Base-by-base conservation (phyloP, 2,329 filamentous ascomycete genomes). In the Claviceps digitariae region DNA sequence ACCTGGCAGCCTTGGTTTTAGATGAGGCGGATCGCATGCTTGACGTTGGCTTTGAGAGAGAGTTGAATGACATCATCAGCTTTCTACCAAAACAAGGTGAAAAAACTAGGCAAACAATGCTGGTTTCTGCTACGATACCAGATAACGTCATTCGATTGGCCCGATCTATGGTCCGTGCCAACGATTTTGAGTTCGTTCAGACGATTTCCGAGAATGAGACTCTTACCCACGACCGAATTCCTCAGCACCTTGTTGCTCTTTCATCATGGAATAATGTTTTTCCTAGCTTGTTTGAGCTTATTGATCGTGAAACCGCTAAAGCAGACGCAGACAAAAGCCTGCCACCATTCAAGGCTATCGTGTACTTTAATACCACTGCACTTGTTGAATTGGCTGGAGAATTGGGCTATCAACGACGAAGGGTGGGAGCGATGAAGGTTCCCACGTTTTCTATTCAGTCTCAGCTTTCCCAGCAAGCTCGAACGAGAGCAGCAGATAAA, bases 21-120 rank as follows among this genome's bases (percentile, higher is more conserved):
- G 93, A 98, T 62, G 93, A 98, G 76, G 93, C 93, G 62, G 93
- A 98, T 71, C 87, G 93, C 62, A 96, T 98, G 87, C 79, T 98
- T 66, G 93, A 98, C 73, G 93, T 95, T 75, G 93, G 87, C 2
- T 91, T 91, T 62, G 74, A 83, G 54, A 73, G 74, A 38, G 83
- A 83, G 53, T 76, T 91, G 50, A 69, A 74, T 50, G 67, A 78
- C 1, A 87, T 91, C 53, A 70, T 81, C 53, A 55, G 64, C 0
- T 63, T 70, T 45, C 76, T 96, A 10, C 91, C 91, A 3, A 70
- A 77, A 48, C 76, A 78, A 7, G 61, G 66, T 0, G 68, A 82
- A 51, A 79, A 84, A 56, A 76, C 85, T 52, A 83, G 91, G 50
- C 93, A 98, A 68, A 96, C 90, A 7, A 81, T 98, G 62, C 84